These are phyloP conservation scores for Tolypocladium tropicale DNA, from an alignment of 2,329 filamentous ascomycete species.

Conservation along the genomic window DNA sequence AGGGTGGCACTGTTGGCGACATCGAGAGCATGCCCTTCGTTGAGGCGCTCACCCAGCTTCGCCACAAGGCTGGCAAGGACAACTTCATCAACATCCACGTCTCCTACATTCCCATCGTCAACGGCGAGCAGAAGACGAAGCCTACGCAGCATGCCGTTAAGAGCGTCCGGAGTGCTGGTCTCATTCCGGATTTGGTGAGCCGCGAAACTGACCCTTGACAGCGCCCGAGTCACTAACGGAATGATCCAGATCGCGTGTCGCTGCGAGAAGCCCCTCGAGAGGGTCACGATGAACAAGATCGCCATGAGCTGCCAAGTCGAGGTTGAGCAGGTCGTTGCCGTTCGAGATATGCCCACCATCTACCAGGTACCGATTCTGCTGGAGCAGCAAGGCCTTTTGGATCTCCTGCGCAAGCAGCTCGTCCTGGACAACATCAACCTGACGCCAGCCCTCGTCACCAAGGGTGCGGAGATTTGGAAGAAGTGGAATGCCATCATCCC, in stretches of 20 bases:
- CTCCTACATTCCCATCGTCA: slow-evolving; percentile 60
- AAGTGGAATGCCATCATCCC: slow-evolving; percentile 63
- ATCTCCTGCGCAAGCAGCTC: slow-evolving; percentile 55
- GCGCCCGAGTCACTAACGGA: not conserved
- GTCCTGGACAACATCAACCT: slow-evolving; percentile 49
- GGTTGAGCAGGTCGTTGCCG: slow-evolving; percentile 73
- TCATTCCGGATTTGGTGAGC: slow-evolving; percentile 58
- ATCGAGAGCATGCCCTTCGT: slow-evolving; percentile 85
- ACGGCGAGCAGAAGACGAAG: slow-evolving; percentile 85
- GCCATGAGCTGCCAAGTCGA: slow-evolving; percentile 85
- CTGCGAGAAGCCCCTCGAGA: slow-evolving; percentile 67
- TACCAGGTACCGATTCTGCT: slow-evolving; percentile 95
- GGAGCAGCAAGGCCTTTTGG: slow-evolving; percentile 66
- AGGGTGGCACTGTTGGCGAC: slow-evolving; percentile 58
- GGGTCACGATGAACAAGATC: slow-evolving; percentile 73
- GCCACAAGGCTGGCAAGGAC: slow-evolving; percentile 58
- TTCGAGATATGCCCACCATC: slow-evolving; percentile 79
- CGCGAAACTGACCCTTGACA: not conserved
- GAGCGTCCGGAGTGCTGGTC: slow-evolving; percentile 70
- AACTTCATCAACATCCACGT: slow-evolving; percentile 89
- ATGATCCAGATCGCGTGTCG: slow-evolving; percentile 77
- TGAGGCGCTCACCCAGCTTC: slow-evolving; percentile 73
- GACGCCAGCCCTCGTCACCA: slow-evolving; percentile 41
- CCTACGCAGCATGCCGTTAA: slow-evolving; percentile 88
- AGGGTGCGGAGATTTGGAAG: slow-evolving; percentile 63